Percentiles rank a stretch among this genome's conserved stretches.
Evolutionary conservation across 1,284 basidiomycete species (phyloP).

Genomic region (Cutaneotrichosporon spelunceum): DNA sequence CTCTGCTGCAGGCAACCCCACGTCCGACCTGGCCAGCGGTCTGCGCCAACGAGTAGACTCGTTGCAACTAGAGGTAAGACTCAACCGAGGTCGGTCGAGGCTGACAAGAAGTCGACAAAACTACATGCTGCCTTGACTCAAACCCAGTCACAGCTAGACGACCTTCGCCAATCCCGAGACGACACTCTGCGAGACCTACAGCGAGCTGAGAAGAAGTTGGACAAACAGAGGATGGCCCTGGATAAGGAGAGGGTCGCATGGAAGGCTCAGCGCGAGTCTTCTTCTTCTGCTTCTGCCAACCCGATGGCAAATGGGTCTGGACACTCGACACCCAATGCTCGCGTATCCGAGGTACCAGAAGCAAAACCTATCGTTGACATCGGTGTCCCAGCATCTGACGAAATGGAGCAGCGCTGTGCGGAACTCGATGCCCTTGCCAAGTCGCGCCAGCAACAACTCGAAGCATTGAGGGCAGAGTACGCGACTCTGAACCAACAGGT

Average conservation of each 20-base stretch:
- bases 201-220: slow-evolving; percentile 66
- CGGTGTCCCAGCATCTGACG: slow-evolving; percentile 3
- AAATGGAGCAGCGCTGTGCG: slow-evolving; percentile 29
- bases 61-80: slow-evolving; percentile 40
- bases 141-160: slow-evolving; percentile 60
- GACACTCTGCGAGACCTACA: slow-evolving; percentile 60
- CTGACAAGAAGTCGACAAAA: slow-evolving; percentile 28
- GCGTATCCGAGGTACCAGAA: slow-evolving; percentile 4
- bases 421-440: slow-evolving; percentile 38
- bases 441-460: slow-evolving; percentile 34
- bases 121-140: slow-evolving; percentile 57
- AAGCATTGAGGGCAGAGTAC: slow-evolving; percentile 33
- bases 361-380: background rate
- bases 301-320: slow-evolving; percentile 57
- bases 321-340: slow-evolving; percentile 56
- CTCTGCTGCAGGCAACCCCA: slow-evolving; percentile 12
- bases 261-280: slow-evolving; percentile 31
- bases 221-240: slow-evolving; percentile 65
- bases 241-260: slow-evolving; percentile 55
- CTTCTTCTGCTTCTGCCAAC: slow-evolving; percentile 30
- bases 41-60: slow-evolving; percentile 20
- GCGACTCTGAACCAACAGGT: slow-evolving; percentile 35
- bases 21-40: slow-evolving; percentile 7
- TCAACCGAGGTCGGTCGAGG: background rate
- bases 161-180: slow-evolving; percentile 59